Conservation (phyloP, 2,329 filamentous ascomycete genomes). For the Hymenoscyphus occultus region DNA sequence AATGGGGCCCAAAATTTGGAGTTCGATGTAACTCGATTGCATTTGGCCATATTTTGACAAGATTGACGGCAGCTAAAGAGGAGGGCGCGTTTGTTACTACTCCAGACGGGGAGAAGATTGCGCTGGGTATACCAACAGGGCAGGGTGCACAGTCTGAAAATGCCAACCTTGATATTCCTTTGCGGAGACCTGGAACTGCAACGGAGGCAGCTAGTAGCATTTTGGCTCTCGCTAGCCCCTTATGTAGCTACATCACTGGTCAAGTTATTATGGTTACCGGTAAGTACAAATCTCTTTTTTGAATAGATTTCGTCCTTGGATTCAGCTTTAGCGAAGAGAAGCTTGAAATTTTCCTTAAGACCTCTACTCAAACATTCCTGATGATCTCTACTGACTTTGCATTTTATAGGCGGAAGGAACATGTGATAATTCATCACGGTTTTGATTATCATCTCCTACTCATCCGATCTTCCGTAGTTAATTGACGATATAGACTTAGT, state of each 20-base stretch:
- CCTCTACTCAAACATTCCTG: too few relatives aligned
- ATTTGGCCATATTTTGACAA: conserved; percentile 77
- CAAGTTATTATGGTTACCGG: conserved; percentile 87
- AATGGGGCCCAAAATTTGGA: conserved; percentile 83
- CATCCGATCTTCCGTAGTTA: too few relatives aligned
- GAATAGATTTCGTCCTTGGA: neutral
- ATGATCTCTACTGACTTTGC: too few relatives aligned
- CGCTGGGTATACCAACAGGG: conserved; percentile 70
- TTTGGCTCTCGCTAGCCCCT: conserved; percentile 73
- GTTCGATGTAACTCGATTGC: conserved; percentile 81
- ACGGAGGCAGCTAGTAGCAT: conserved; percentile 78
- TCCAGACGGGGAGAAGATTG: conserved; percentile 71
- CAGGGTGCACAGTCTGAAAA: conserved; percentile 42
- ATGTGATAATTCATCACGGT: too few relatives aligned
- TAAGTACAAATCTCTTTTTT: conserved; percentile 42
- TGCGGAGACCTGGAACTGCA: conserved; percentile 72
- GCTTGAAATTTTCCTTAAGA: neutral
- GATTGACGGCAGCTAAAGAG: conserved; percentile 82
- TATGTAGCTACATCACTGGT: conserved; percentile 81
- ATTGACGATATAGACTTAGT: too few relatives aligned
- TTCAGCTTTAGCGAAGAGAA: neutral
- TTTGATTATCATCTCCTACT: too few relatives aligned
- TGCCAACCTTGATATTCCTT: conserved; percentile 67
- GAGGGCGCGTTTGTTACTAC: conserved; percentile 75
- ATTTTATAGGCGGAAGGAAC: too few relatives aligned